Conservation (phyloP, 306 rosid species). For the Oxytropis ochrocephala region DNA sequence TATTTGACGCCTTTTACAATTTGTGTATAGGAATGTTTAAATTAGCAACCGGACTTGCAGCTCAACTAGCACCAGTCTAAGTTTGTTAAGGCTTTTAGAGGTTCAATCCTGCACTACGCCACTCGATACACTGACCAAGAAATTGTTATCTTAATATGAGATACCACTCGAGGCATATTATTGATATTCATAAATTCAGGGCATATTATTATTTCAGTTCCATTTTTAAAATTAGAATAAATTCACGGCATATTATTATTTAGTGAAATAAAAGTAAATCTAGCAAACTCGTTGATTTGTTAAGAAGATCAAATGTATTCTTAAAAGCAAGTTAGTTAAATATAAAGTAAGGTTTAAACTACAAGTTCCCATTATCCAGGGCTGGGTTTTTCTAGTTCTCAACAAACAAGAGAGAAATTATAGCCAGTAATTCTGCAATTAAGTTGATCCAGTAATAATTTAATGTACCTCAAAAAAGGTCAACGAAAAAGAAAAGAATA, state of each 20-base stretch:
- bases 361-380: neutral
- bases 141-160: neutral
- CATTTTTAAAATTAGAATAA: neutral
- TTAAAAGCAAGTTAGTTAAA: neutral
- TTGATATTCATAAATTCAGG: neutral
- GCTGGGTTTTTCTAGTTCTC: neutral
- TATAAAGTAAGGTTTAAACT: neutral
- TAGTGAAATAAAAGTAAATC: neutral
- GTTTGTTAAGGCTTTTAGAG: neutral
- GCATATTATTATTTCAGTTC: neutral
- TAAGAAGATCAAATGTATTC: neutral
- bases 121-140: neutral
- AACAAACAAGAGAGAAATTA: neutral
- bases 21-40: slow-evolving; percentile 2
- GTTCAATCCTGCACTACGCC: neutral
- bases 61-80: neutral
- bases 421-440: neutral
- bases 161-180: neutral
- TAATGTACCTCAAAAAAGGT: neutral
- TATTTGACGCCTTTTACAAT: neutral
- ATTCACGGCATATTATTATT: neutral
- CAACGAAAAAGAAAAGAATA: neutral
- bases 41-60: neutral
- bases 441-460: neutral
- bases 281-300: neutral